Conservation (phyloP, 2,329 filamentous ascomycete genomes). For the Coleophoma crateriformis region DNA sequence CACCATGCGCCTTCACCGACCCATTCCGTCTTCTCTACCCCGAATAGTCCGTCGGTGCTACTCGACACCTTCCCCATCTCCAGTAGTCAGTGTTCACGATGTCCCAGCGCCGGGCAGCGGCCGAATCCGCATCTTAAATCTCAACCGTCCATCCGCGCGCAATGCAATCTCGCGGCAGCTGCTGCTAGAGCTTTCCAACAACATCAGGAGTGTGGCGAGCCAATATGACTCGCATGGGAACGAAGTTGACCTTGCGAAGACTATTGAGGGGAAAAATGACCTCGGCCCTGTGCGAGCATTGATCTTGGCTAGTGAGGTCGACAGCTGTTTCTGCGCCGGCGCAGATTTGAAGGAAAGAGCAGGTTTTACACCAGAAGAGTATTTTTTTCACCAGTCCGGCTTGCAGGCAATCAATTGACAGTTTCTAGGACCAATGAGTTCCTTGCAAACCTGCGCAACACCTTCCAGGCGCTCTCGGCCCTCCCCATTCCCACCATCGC, state of each 20-base stretch:
- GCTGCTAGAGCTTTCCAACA: conserved; percentile 62
- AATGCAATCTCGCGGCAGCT: conserved; percentile 86
- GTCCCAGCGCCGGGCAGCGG: conserved; percentile 36
- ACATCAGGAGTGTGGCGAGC: conserved; percentile 66
- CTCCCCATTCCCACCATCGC: conserved; percentile 88
- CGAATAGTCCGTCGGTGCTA: conserved; percentile 7
- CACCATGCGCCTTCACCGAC: conserved; percentile 5
- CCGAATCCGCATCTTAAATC: conserved; percentile 79
- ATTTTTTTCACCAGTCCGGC: background rate
- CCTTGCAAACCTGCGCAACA: conserved; percentile 68
- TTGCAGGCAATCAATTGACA: background rate
- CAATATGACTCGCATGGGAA: conserved; percentile 52
- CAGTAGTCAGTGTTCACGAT: conserved; percentile 11
- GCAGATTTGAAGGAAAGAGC: conserved; percentile 88
- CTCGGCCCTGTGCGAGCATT: conserved; percentile 68
- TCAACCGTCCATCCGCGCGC: conserved; percentile 78
- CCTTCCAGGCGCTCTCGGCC: conserved; percentile 65
- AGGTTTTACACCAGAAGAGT: conserved; percentile 75
- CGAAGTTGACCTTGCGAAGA: conserved; percentile 35
- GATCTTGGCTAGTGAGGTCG: conserved; percentile 78
- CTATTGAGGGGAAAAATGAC: conserved; percentile 38
- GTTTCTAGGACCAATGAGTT: conserved; percentile 67
- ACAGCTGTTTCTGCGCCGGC: conserved; percentile 86
- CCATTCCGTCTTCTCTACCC: conserved; percentile 6
- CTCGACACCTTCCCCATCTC: conserved; percentile 5